Conservation (phyloP, 164 flowering plant genomes). For the Aristolochia contorta region DNA sequence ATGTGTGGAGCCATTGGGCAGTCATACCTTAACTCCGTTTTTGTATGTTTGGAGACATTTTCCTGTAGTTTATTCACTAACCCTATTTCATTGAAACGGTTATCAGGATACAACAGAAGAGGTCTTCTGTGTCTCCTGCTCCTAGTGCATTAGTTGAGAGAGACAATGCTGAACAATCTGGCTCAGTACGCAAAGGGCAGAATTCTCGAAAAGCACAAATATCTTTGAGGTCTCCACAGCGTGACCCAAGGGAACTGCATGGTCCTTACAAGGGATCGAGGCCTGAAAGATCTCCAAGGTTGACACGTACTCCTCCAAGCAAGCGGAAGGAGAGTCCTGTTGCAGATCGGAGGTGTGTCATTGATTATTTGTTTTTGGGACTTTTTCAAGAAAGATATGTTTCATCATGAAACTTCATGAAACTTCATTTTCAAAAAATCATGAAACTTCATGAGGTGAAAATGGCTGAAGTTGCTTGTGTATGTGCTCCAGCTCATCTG, state of each 20-base stretch:
- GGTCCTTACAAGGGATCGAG: constrained; percentile 15
- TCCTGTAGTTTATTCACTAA: too few relatives aligned
- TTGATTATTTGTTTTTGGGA: neutral
- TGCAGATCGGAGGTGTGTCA: constrained; percentile 40
- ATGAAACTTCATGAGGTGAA: too few relatives aligned
- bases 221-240: constrained; percentile 49
- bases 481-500: constrained; percentile 20
- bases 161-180: constrained; percentile 13
- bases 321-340: constrained; percentile 19
- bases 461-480: neutral
- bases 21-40: too few relatives aligned
- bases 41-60: too few relatives aligned
- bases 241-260: constrained; percentile 20
- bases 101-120: too few relatives aligned
- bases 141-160: neutral
- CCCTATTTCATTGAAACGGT: too few relatives aligned
- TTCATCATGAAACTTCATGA: too few relatives aligned
- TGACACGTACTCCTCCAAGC: constrained; percentile 26
- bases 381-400: too few relatives aligned
- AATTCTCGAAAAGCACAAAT: constrained; percentile 20
- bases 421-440: too few relatives aligned
- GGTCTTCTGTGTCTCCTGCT: too few relatives aligned
- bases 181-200: constrained; percentile 16
- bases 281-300: constrained; percentile 26
- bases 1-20: neutral